These are phyloP conservation scores for Eucalyptus erythrocorys DNA, from an alignment of 345 rosid genomes.

Conservation along the genomic window DNA sequence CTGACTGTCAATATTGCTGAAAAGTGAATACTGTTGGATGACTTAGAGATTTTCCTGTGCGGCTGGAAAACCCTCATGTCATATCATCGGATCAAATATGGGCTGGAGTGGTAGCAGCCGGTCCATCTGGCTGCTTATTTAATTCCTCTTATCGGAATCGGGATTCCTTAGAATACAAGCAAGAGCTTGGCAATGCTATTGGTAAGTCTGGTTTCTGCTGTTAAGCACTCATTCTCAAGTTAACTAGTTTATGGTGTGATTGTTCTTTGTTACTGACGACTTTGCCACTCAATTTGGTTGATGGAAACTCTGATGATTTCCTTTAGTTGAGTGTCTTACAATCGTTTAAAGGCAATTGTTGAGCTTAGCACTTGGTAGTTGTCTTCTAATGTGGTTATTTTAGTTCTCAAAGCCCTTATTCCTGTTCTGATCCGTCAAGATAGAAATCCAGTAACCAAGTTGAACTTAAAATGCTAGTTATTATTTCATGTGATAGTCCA, in stretches of 20 bases:
- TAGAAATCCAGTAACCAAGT: background rate
- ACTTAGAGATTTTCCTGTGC: constrained; percentile 79
- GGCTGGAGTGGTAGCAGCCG: constrained; percentile 88
- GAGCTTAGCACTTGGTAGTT: background rate
- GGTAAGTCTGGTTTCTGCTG: constrained; percentile 31
- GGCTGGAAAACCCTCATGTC: constrained; percentile 96
- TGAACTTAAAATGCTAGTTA: background rate
- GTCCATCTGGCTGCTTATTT: constrained; percentile 71
- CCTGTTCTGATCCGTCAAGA: background rate
- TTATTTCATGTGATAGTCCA: background rate
- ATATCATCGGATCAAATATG: constrained; percentile 84
- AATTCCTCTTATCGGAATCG: constrained; percentile 82
- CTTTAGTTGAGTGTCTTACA: background rate
- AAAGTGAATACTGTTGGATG: background rate
- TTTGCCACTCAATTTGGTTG: background rate
- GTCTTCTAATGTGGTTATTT: background rate
- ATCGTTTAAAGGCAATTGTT: background rate
- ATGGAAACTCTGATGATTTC: background rate
- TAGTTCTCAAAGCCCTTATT: background rate
- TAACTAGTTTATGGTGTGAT: background rate
- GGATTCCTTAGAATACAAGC: constrained; percentile 78
- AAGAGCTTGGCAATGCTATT: constrained; percentile 94
- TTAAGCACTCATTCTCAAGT: background rate
- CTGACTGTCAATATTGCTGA: constrained; percentile 1
- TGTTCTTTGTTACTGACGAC: background rate